phyloP scores from a whole-genome alignment of 2,329 filamentous ascomycete species.

The Hirsutella thompsonii region DNA sequence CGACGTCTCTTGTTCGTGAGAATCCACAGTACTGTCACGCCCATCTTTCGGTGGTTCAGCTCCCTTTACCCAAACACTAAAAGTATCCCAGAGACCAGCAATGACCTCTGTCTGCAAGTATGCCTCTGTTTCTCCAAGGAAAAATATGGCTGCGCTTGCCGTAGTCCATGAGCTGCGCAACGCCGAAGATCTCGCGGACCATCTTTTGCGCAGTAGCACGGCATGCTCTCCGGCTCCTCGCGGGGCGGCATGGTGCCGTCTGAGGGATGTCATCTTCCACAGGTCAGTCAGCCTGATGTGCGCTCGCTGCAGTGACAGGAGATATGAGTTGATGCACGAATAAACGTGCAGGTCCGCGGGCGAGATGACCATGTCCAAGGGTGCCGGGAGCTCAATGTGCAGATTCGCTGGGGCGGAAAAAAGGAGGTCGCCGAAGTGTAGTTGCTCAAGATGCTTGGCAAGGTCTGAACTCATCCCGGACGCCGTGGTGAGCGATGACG shows the following conservation, averaged over 20 bases:
- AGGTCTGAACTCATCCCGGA: constrained; percentile 18
- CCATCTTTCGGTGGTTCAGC: constrained; percentile 24
- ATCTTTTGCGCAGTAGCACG: constrained; percentile 47
- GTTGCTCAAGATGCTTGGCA: constrained; percentile 26
- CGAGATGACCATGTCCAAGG: constrained; percentile 78
- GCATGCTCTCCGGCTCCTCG: constrained; percentile 47
- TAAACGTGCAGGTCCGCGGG: constrained; percentile 66
- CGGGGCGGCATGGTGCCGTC: constrained; percentile 64
- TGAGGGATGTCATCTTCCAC: constrained; percentile 73
- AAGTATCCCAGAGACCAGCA: constrained; percentile 65
- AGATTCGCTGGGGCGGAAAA: constrained; percentile 62
- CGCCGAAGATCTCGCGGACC: constrained; percentile 46
- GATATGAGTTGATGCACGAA: constrained; percentile 74
- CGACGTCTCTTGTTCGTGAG: constrained; percentile 12
- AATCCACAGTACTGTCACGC: too few species aligned
- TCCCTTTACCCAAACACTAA: constrained; percentile 59
- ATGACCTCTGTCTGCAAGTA: constrained; percentile 89
- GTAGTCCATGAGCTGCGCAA: constrained; percentile 87
- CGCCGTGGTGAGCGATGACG: constrained; percentile 21
- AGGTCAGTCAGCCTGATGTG: constrained; percentile 74
- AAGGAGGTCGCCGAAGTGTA: constrained; percentile 67
- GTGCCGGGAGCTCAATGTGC: constrained; percentile 60
- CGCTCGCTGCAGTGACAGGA: constrained; percentile 72
- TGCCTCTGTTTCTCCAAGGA: constrained; percentile 73
- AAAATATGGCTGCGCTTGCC: constrained; percentile 74